Base-by-base conservation (phyloP, 805 yeast genomes). In the Lipomyces kockii region DNA sequence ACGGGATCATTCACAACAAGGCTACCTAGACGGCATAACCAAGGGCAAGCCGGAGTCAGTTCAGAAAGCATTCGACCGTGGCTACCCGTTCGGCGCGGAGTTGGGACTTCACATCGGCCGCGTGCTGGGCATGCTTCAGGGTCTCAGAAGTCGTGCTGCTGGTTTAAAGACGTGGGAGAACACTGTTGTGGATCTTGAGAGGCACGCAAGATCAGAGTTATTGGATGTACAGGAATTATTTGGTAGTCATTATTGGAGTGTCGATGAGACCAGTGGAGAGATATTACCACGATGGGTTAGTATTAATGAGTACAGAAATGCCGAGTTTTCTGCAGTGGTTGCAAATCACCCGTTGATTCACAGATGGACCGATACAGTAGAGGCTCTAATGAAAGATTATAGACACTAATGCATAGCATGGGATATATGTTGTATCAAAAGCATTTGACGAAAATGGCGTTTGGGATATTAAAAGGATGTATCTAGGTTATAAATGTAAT, bases 11-110 rank as follows among this genome's bases (percentile, higher is more conserved):
- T 82, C 82, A 8, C 90, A 90, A 70, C 89, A 89, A 69, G 98
- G 98, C 0, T 93, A 91, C 72, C 78, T 91, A 3, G 97, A 89
- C 68, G 98, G 98, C 0, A 74, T 93, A 5, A 81, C 91, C 0
- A 78, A 76, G 17, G 85, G 91, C 3, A 88, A 91, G 73, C 96
- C 90, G 71, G 77, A 78, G 7, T 85, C 88, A 53, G 79, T 92
- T 29, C 98, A 93, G 75, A 74, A 80, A 12, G 97, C 97, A 0
- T 93, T 94, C 74, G 96, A 93, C 76, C 82, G 80, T 1, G 94
- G 94, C 0, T 93, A 87, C 72, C 91, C 91, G 0, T 74, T 79
- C 1, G 98, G 98, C 0, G 91, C 95, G 0, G 75, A 74, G 1
- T 68, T 92, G 1, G 98, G 97, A 0, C 78, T 84, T 0, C 71